Evolutionary conservation across 1,284 basidiomycete species (phyloP).

Genomic region (Psilocybe mexicana): DNA sequence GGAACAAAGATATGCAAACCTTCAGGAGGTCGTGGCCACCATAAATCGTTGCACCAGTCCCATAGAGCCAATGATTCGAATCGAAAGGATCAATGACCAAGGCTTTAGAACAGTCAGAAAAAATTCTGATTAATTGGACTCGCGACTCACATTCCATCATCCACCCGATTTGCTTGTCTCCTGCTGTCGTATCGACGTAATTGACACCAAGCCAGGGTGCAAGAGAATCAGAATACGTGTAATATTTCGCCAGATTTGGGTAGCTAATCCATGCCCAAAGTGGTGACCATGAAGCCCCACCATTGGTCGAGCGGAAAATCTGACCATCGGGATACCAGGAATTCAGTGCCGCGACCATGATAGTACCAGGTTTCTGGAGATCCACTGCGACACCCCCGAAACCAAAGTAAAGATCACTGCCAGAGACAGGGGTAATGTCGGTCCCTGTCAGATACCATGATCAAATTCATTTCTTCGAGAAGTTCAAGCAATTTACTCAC

Average conservation of each 20-base stretch:
- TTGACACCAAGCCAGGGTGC: slow-evolving; percentile 61
- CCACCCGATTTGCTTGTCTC: slow-evolving; percentile 47
- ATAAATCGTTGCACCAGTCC: slow-evolving; percentile 61
- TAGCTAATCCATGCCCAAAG: slow-evolving; percentile 57
- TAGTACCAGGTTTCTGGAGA: slow-evolving; percentile 56
- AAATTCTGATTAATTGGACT: neutral
- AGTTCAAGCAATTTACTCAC: slow-evolving; percentile 28
- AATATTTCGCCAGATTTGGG: slow-evolving; percentile 52
- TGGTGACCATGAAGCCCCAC: slow-evolving; percentile 54
- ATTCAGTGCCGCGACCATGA: slow-evolving; percentile 69
- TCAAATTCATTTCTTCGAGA: neutral
- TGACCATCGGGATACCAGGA: slow-evolving; percentile 68
- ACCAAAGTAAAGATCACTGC: slow-evolving; percentile 46
- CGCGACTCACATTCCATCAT: slow-evolving; percentile 47
- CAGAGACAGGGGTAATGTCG: slow-evolving; percentile 53
- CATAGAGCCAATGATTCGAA: slow-evolving; percentile 68
- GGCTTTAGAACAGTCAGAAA: slow-evolving; percentile 27
- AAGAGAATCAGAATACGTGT: slow-evolving; percentile 51
- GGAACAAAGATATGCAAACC: slow-evolving; percentile 14
- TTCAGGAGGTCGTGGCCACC: slow-evolving; percentile 54
- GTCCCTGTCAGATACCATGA: slow-evolving; percentile 35
- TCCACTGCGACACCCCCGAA: slow-evolving; percentile 65
- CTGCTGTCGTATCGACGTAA: slow-evolving; percentile 41
- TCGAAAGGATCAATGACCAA: slow-evolving; percentile 63
- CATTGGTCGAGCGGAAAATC: slow-evolving; percentile 60